Percentiles rank a stretch among this genome's conserved stretches.
Evolutionary conservation across 257 asterid species (phyloP).

Genomic region (Linaria vulgaris): DNA sequence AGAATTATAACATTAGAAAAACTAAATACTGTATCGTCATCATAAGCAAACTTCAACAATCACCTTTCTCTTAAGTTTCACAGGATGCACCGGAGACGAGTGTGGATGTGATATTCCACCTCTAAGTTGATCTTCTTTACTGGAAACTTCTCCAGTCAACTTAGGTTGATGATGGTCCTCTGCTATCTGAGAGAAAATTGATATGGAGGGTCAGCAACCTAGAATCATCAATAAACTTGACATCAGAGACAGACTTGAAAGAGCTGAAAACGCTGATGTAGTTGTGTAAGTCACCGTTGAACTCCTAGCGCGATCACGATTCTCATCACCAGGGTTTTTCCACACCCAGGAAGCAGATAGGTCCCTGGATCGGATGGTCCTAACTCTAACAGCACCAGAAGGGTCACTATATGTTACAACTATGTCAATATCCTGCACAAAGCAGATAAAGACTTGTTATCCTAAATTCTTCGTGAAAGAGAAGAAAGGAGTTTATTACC

Average conservation of each 20-base stretch:
- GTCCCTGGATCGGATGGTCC: constrained; percentile 63
- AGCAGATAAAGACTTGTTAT: constrained; percentile 24
- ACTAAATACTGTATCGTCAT: constrained; percentile 14
- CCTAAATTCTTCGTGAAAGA: constrained; percentile 22
- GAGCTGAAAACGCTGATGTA: constrained; percentile 20
- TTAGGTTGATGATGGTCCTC: constrained; percentile 36
- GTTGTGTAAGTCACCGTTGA: constrained; percentile 43
- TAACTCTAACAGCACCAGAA: constrained; percentile 68
- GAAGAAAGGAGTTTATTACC: constrained; percentile 43
- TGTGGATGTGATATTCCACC: constrained; percentile 36
- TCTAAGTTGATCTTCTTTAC: constrained; percentile 31
- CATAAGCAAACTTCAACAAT: constrained; percentile 24
- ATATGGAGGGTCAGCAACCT: constrained; percentile 25
- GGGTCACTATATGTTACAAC: constrained; percentile 74
- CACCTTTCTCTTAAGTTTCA: constrained; percentile 82
- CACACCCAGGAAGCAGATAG: constrained; percentile 91
- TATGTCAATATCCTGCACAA: constrained; percentile 80
- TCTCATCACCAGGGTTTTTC: constrained; percentile 60
- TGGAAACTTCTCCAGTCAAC: constrained; percentile 33
- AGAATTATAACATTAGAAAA: constrained; percentile 6
- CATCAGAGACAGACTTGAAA: constrained; percentile 25
- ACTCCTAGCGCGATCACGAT: constrained; percentile 39
- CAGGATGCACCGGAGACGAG: constrained; percentile 54
- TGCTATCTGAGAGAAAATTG: constrained; percentile 42
- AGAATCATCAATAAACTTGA: constrained; percentile 24